phyloP scores from a whole-genome alignment of 1,284 basidiomycete genomes.

The Malassezia sp. region DNA sequence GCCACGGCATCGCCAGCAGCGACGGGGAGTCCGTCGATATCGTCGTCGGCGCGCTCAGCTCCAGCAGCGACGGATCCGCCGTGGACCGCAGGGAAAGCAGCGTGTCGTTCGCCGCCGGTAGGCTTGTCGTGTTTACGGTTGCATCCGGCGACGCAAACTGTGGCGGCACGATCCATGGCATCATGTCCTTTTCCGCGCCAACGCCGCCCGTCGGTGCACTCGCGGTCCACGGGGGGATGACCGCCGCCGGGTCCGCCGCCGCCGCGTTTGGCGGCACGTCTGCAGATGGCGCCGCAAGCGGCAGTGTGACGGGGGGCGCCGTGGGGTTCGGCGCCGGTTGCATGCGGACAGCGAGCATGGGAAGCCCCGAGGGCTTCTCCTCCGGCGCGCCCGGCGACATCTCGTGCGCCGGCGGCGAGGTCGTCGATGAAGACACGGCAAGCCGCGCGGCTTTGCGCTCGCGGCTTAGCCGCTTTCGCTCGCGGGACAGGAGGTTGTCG shows the following conservation, averaged over 20 bases:
- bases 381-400: no score
- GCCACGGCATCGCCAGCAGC: constrained; percentile 3
- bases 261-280: no score
- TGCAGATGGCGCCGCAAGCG: no score
- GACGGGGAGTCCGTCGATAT: constrained; percentile 1
- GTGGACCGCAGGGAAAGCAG: constrained; percentile 11
- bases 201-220: not conserved
- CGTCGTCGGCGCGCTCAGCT: constrained; percentile 3
- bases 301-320: no score
- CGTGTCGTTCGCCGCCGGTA: constrained; percentile 2
- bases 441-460: constrained; percentile 20
- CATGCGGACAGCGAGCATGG: no score
- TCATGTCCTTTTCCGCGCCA: constrained; percentile 4
- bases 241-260: no score
- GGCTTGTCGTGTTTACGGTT: not conserved
- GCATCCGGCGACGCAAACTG: not conserved
- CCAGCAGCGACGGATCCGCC: constrained; percentile 13
- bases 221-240: no score
- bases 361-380: no score
- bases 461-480: constrained; percentile 32
- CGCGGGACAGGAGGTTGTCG: constrained; percentile 36
- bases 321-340: no score
- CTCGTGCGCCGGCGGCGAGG: no score
- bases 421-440: not conserved
- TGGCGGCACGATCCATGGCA: constrained; percentile 9